These are phyloP conservation scores for Pseudotulostoma volvatum DNA, from an alignment of 495 filamentous ascomycete species.

Conservation along the genomic window DNA sequence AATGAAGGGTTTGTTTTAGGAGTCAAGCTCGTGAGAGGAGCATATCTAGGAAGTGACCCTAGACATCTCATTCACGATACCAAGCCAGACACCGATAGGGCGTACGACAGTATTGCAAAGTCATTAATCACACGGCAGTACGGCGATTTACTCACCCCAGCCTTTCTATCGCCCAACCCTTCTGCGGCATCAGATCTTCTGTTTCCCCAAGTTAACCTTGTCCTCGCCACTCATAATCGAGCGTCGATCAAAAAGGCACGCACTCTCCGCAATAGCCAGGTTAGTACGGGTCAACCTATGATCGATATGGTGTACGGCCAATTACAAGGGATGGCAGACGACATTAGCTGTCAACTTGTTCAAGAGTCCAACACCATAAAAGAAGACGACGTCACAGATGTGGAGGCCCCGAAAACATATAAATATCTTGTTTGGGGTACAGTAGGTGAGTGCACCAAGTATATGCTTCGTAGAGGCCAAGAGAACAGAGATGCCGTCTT, in stretches of 20 bases:
- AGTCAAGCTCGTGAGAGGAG: conserved; percentile 83
- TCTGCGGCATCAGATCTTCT: neutral
- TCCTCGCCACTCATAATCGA: conserved; percentile 27
- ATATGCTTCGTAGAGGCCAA: conserved; percentile 53
- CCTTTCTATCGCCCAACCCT: conserved; percentile 5
- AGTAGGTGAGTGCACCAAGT: conserved; percentile 69
- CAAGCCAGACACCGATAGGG: conserved; percentile 23
- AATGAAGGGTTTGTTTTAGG: conserved; percentile 55
- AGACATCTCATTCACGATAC: conserved; percentile 26
- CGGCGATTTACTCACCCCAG: conserved; percentile 11
- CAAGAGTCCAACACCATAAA: conserved; percentile 16
- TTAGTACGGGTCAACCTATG: conserved; percentile 14
- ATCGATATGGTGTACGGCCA: conserved; percentile 60
- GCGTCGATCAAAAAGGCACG: conserved; percentile 23
- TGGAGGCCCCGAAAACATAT: conserved; percentile 39
- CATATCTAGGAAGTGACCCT: conserved; percentile 40
- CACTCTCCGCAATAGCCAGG: conserved; percentile 27
- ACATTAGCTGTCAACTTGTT: conserved; percentile 63
- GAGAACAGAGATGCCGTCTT: conserved; percentile 66
- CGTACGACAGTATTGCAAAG: conserved; percentile 25
- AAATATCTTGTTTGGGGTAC: conserved; percentile 75
- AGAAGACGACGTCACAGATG: neutral
- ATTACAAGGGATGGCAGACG: conserved; percentile 86
- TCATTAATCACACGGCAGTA: conserved; percentile 4
- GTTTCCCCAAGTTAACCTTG: conserved; percentile 20